A percentile compares a stretch with the other conserved stretches of the same genome.
phyloP scores from a whole-genome alignment of 1,284 basidiomycete species.

The Ganoderma boninense region DNA sequence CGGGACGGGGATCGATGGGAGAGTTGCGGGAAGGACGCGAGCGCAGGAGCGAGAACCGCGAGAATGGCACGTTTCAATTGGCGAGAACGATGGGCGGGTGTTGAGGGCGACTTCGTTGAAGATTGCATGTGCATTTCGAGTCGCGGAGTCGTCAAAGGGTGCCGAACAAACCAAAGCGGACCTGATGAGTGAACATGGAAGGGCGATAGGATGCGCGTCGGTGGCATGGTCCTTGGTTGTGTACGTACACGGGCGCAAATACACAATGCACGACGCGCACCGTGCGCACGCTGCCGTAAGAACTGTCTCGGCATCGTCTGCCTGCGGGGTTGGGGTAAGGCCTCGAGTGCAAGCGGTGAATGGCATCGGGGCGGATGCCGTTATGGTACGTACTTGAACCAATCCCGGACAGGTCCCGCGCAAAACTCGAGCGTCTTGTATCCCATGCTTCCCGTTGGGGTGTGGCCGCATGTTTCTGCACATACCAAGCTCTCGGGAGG shows the following conservation, averaged over 20 bases:
- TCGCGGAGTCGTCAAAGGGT: background rate
- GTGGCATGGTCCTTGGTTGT: background rate
- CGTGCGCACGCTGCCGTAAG: slow-evolving; percentile 8
- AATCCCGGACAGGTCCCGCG: slow-evolving; percentile 13
- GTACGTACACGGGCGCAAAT: slow-evolving; percentile 4
- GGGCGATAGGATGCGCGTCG: slow-evolving; percentile 3
- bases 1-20: slow-evolving; percentile 14
- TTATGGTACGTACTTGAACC: slow-evolving; percentile 16
- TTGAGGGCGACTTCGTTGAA: background rate
- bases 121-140: background rate
- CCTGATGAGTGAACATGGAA: slow-evolving; percentile 2
- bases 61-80: slow-evolving; percentile 1
- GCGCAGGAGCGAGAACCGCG: slow-evolving; percentile 3
- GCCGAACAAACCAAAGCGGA: background rate
- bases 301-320: background rate
- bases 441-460: background rate
- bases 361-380: slow-evolving; percentile 14
- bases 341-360: slow-evolving; percentile 11
- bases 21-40: background rate
- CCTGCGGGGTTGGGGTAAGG: slow-evolving; percentile 4
- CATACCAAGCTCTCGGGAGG: slow-evolving; percentile 1
- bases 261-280: slow-evolving; percentile 3
- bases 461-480: background rate
- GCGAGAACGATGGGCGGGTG: slow-evolving; percentile 2
- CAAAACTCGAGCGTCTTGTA: slow-evolving; percentile 6